Percentiles rank a stretch among this genome's conserved stretches.
Conservation (phyloP, 257 asterid genomes). For the Fraxinus americana region DNA sequence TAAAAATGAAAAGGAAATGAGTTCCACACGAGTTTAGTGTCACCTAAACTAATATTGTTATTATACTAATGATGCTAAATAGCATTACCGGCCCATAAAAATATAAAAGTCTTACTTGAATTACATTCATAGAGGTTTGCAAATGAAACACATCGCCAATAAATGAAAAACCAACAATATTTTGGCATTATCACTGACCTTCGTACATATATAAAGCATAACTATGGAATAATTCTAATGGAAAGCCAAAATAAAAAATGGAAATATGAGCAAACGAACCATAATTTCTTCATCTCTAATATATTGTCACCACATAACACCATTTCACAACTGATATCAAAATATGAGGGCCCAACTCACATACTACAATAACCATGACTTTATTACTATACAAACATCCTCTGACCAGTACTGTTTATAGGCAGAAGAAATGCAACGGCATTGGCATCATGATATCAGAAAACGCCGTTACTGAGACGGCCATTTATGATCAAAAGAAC, state of each 20-base stretch:
- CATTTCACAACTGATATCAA: background rate
- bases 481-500: slow-evolving; percentile 26
- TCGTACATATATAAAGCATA: background rate
- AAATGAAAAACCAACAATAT: background rate
- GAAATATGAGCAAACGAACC: background rate
- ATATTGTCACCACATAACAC: background rate
- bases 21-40: too few species aligned
- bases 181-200: background rate
- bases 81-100: too few species aligned
- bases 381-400: background rate
- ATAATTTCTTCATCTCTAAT: background rate
- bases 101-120: too few species aligned
- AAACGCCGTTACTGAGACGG: slow-evolving; percentile 26
- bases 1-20: too few species aligned
- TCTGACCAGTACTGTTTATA: background rate
- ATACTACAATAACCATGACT: background rate
- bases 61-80: too few species aligned
- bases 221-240: background rate
- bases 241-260: background rate
- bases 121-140: background rate
- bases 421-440: background rate
- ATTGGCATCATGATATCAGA: background rate
- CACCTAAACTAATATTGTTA: too few species aligned
- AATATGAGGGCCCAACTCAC: background rate
- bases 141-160: background rate